phyloP scores from a whole-genome alignment of 371 early-diverging fungal genomes.

The Actinomortierella wolfii region DNA sequence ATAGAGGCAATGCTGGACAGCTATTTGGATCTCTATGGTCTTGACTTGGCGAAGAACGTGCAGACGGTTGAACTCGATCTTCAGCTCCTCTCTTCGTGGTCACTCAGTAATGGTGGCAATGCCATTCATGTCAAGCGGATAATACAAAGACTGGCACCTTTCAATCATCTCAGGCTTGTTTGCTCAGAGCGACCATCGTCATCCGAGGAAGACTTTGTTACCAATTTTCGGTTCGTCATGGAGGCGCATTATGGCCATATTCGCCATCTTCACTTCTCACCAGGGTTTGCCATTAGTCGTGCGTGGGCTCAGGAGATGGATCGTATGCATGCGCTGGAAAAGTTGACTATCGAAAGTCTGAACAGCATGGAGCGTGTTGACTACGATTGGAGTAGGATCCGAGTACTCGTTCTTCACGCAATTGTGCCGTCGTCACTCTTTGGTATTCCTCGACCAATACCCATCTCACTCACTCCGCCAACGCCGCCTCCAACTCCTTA shows the following conservation, averaged over 20 bases:
- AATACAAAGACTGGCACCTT: conserved; percentile 20
- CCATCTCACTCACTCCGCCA: too few species aligned
- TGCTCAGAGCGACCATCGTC: conserved; percentile 12
- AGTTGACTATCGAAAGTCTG: conserved; percentile 17
- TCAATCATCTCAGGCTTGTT: conserved; percentile 23
- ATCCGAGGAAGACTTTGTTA: conserved; percentile 9
- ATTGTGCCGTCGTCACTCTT: conserved; percentile 17
- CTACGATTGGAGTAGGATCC: conserved; percentile 24
- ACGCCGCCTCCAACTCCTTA: too few species aligned
- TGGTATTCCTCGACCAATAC: neutral
- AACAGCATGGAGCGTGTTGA: conserved; percentile 14
- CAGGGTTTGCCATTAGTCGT: conserved; percentile 17
- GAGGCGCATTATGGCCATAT: conserved; percentile 12
- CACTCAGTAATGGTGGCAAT: too few species aligned
- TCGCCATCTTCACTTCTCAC: conserved; percentile 19
- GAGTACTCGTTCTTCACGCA: conserved; percentile 10
- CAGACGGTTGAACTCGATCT: conserved; percentile 33
- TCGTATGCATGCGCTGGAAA: conserved; percentile 16
- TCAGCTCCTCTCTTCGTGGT: conserved; percentile 6
- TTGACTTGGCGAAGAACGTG: conserved; percentile 28
- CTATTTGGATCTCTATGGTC: conserved; percentile 20
- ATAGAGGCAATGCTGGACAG: conserved; percentile 32
- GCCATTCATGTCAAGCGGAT: conserved; percentile 9
- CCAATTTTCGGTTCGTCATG: conserved; percentile 10
- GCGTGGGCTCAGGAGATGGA: conserved; percentile 27